Conservation (phyloP, 2,329 filamentous ascomycete genomes). For the Hymenoscyphus infarciens region DNA sequence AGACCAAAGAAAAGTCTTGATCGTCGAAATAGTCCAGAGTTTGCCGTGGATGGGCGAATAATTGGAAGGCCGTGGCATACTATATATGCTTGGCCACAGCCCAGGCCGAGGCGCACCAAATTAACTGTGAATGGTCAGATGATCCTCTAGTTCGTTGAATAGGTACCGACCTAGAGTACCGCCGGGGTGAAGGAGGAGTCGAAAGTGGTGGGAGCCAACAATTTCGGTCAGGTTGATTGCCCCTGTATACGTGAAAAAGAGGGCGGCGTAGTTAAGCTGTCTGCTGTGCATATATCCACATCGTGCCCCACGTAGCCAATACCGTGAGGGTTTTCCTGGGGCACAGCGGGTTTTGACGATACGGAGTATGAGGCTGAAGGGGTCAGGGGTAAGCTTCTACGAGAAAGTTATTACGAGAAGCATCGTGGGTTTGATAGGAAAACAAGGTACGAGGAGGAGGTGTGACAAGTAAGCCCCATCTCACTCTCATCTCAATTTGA, state of each 20-base stretch:
- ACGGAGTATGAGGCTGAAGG: slow-evolving; percentile 3
- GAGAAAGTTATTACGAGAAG: not conserved
- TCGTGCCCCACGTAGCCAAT: not conserved
- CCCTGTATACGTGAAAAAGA: not conserved
- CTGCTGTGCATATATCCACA: not conserved
- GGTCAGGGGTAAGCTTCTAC: not conserved
- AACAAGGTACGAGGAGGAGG: not conserved
- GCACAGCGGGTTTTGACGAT: not conserved
- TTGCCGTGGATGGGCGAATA: not conserved
- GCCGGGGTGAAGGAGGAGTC: not conserved
- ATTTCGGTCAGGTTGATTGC: not conserved
- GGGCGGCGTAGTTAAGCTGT: not conserved
- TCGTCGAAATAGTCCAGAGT: not conserved
- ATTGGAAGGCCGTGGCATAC: not conserved
- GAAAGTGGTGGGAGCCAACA: not conserved
- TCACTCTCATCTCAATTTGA: not conserved
- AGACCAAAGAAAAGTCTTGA: not conserved
- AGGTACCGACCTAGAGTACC: not conserved
- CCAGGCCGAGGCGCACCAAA: not conserved
- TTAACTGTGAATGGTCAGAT: not conserved
- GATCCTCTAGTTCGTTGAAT: not conserved
- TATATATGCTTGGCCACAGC: not conserved
- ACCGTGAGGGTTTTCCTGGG: not conserved
- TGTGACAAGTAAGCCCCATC: not conserved
- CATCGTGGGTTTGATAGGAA: not conserved